Evolutionary conservation across 306 rosid species (phyloP).

Genomic region (Cyclanthera cordifolia): DNA sequence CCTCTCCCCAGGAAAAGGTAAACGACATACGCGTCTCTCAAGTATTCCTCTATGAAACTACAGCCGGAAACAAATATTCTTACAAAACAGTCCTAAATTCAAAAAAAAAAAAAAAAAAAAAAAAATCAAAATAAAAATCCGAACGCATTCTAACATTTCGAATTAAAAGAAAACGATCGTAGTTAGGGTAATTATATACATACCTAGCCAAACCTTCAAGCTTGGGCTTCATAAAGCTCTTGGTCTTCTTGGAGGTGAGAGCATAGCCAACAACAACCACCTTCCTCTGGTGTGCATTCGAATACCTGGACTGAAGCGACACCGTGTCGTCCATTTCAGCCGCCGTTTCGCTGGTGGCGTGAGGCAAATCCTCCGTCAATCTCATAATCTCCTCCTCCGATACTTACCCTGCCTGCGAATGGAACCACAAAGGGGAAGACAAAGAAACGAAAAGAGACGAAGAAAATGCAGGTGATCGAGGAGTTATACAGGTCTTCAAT

Average conservation of each 20-base stretch:
- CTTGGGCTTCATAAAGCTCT: conserved; percentile 89
- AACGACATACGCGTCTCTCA: conserved; percentile 24
- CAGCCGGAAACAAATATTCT: background rate
- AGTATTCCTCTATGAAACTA: conserved; percentile 5
- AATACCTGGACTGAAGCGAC: conserved; percentile 10
- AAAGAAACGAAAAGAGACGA: background rate
- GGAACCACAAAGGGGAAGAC: background rate
- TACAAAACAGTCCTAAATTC: background rate
- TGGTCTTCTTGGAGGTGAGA: conserved; percentile 78
- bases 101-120: background rate
- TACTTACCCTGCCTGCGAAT: background rate
- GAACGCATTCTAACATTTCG: background rate
- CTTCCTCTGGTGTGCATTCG: conserved; percentile 33
- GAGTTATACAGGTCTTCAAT: background rate
- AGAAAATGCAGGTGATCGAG: background rate
- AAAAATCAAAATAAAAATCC: background rate
- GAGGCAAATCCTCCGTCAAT: conserved; percentile 36
- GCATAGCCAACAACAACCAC: conserved; percentile 72
- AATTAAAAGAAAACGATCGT: background rate
- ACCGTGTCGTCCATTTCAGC: conserved; percentile 23
- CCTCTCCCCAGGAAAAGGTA: conserved; percentile 36
- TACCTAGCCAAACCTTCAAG: conserved; percentile 60
- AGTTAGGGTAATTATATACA: background rate
- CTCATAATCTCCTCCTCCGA: conserved; percentile 9
- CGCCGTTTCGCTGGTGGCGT: conserved; percentile 21